A percentile compares a stretch with the other conserved stretches of the same genome.
These are phyloP conservation scores for Cryptococcus sp. DNA, from an alignment of 1,284 basidiomycete genomes.

Conservation along the genomic window DNA sequence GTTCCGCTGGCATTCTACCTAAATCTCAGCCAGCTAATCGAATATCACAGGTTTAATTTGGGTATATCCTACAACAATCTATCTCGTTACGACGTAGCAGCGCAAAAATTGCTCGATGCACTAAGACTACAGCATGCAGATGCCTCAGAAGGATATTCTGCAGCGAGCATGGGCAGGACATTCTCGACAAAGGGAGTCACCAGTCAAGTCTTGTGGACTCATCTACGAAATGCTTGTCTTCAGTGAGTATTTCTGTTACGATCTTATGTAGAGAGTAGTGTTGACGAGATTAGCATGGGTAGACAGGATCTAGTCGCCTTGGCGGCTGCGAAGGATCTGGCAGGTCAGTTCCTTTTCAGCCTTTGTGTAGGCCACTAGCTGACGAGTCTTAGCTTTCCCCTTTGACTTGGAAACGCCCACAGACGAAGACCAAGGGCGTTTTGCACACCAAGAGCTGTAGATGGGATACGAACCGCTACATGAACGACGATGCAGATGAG, in stretches of 20 bases:
- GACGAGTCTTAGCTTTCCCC: no score
- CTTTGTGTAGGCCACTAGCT: no score
- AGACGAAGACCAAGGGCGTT: no score
- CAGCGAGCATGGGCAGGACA: slow-evolving; percentile 12
- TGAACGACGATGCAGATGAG: no score
- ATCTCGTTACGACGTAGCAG: slow-evolving; percentile 76
- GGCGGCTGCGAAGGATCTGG: slow-evolving; percentile 8
- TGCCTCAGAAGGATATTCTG: slow-evolving; percentile 53
- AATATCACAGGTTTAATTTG: slow-evolving; percentile 66
- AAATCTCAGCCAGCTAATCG: not conserved
- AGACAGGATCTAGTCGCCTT: slow-evolving; percentile 14
- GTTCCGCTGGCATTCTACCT: no score
- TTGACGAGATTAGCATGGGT: slow-evolving; percentile 10
- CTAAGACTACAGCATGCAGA: slow-evolving; percentile 80
- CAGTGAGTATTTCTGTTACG: slow-evolving; percentile 44
- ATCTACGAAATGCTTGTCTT: slow-evolving; percentile 70
- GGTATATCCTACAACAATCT: slow-evolving; percentile 88
- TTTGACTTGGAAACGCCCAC: no score
- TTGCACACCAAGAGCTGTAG: no score
- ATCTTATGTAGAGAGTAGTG: no score
- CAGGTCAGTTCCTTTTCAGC: slow-evolving; percentile 6
- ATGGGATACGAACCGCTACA: no score
- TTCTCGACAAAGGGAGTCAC: slow-evolving; percentile 61
- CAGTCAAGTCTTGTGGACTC: slow-evolving; percentile 74
- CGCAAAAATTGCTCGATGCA: slow-evolving; percentile 77